A percentile compares a stretch with the other conserved stretches of the same genome.
Evolutionary conservation across 2,329 filamentous ascomycete species (phyloP).

Genomic region (Diaporthe caulivora): DNA sequence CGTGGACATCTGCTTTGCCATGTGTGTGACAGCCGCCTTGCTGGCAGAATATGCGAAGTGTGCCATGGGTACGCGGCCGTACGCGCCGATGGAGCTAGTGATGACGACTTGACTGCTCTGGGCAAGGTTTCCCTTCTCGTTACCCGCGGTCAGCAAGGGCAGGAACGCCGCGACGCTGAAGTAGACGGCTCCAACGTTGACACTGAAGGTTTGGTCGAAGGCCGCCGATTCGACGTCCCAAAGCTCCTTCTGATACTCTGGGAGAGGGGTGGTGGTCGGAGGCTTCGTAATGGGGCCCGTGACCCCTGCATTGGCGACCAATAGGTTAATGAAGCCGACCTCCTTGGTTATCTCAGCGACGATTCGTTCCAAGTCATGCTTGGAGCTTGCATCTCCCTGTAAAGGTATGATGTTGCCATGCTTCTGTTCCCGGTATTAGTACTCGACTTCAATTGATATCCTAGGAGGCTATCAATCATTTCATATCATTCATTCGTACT

Average conservation of each 20-base stretch:
- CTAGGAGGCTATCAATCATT: not conserved
- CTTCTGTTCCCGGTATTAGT: conserved; percentile 41
- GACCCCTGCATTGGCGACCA: conserved; percentile 68
- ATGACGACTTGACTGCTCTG: conserved; percentile 61
- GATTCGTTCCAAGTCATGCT: conserved; percentile 66
- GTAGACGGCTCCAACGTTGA: conserved; percentile 76
- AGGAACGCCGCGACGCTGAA: conserved; percentile 78
- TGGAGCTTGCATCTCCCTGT: conserved; percentile 48
- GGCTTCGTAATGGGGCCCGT: conserved; percentile 16
- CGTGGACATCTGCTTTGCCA: conserved; percentile 75
- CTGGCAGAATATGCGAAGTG: conserved; percentile 76
- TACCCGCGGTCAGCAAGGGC: conserved; percentile 72
- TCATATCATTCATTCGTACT: not conserved
- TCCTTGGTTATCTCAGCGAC: conserved; percentile 63
- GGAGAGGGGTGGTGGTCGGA: conserved; percentile 33
- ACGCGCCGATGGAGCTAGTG: conserved; percentile 75
- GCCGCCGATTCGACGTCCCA: conserved; percentile 50
- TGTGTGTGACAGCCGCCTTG: conserved; percentile 76
- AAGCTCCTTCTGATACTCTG: conserved; percentile 54
- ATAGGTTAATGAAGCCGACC: conserved; percentile 69
- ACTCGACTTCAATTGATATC: not conserved
- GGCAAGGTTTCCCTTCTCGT: conserved; percentile 53
- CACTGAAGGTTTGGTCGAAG: conserved; percentile 70
- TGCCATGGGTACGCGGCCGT: conserved; percentile 69
- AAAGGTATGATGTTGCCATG: conserved; percentile 47